Base-by-base conservation (phyloP, 148 eudicot genomes). In the Chenopodium berlandieri region DNA sequence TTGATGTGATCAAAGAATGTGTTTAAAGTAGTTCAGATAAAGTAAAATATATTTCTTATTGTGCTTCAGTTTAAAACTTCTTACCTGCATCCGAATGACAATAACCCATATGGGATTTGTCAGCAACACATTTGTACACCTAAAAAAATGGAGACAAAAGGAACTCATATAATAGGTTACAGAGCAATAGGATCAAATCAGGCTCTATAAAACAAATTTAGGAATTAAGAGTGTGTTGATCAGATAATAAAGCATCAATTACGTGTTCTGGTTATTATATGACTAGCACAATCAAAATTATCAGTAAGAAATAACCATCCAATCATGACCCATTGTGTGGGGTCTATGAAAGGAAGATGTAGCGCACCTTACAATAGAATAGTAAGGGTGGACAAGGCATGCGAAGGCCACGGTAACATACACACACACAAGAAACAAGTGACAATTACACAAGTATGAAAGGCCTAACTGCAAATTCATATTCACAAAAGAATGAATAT, bases 71-170 rank as follows among this genome's bases (percentile, higher is more conserved):
- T 34, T 14, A 40, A 50, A 69, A 73, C 47, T 64, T 27, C 47
- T 82, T 88, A 96, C 99, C 98, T 96, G 99, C 99, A 96, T 94
- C 79, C 98, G 97, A 31, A 94, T 96, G 82, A 94, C 99, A 73
- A 96, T 86, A 64, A 96, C 90, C 99, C 99, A 96, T 85, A 96
- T 94, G 56, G 99, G 99, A 92, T 92, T 96, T 31, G 99, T 96
- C 88, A 96, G 86, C 88, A 96, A 89, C 86, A 96, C 99, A 89
- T 96, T 96, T 48, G 87, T 88, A 84, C 95, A 92, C 92, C 99
- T 96, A 50, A 69, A 67, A 69, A 27, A 77, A 62, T 54, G 7
- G 1, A 84, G 71, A 14, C 31, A n/a, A 13, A 71, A 44, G 19
- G 20, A 56, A 10, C n/a, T 10, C 19, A 47, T 34, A 31, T 84